Evolutionary conservation across 208 protist species (phyloP).

Genomic region (Wallacemonas sp.): DNA sequence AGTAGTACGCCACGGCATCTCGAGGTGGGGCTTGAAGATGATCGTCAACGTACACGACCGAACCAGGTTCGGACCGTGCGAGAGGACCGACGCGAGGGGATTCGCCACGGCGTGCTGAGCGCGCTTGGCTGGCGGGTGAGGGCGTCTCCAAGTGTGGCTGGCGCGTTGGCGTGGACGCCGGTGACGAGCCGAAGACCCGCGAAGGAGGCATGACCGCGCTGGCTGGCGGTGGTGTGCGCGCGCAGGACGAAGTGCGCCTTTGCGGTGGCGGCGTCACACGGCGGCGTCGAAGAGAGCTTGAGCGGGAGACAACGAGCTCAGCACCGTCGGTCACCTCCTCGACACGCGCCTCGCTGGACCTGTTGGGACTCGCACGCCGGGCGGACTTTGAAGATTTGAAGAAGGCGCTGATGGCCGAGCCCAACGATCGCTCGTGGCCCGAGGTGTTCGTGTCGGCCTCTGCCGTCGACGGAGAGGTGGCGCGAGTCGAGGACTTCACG

Average conservation of each 20-base stretch:
- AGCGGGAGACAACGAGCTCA: not conserved
- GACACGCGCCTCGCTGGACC: not conserved
- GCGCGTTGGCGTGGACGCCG: no score
- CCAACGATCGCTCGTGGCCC: not conserved
- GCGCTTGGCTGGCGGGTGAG: no score
- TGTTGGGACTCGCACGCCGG: not conserved
- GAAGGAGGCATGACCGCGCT: no score
- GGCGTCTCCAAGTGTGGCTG: no score
- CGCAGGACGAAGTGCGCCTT: not conserved
- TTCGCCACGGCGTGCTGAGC: not conserved
- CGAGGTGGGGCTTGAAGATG: no score
- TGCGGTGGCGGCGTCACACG: not conserved
- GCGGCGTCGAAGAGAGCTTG: not conserved
- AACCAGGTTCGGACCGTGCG: no score
- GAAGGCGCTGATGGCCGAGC: not conserved
- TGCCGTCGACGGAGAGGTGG: not conserved
- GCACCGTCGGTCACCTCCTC: not conserved
- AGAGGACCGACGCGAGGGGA: not conserved
- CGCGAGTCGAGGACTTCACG: conserved; percentile 3
- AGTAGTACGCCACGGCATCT: not conserved
- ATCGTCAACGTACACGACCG: no score
- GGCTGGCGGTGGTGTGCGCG: no score
- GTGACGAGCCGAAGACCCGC: no score
- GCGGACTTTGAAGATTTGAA: not conserved
- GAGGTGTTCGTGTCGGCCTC: no score